Percentiles rank a stretch among this genome's conserved stretches.
Conservation (phyloP, 2,329 filamentous ascomycete species). For the Diplocarpon rosae region DNA sequence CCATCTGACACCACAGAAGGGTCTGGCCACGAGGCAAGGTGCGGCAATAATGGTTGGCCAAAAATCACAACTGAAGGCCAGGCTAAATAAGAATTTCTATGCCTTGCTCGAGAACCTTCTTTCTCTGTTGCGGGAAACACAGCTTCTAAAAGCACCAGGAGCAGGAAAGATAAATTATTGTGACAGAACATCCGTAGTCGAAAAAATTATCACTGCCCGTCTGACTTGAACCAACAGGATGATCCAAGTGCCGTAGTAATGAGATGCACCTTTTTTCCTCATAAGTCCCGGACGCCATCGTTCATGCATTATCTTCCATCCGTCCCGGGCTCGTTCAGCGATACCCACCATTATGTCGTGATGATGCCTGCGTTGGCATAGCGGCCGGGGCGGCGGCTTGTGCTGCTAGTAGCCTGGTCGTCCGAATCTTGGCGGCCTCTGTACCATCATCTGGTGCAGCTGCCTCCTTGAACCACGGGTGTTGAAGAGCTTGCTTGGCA, state of each 20-base stretch:
- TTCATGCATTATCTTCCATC: conserved; percentile 20
- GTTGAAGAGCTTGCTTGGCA: conserved; percentile 53
- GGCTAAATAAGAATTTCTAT: conserved; percentile 2
- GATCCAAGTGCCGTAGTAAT: conserved; percentile 18
- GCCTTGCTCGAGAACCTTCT: background rate
- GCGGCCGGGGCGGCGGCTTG: conserved; percentile 12
- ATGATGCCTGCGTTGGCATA: conserved; percentile 6
- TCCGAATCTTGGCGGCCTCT: conserved; percentile 53
- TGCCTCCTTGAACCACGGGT: conserved; percentile 57
- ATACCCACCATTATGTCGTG: conserved; percentile 20
- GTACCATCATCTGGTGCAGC: conserved; percentile 55
- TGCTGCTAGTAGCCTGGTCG: conserved; percentile 20
- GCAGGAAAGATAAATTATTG: conserved; percentile 3
- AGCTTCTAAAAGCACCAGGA: conserved; percentile 9
- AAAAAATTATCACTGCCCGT: conserved; percentile 20
- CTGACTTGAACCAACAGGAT: conserved; percentile 13
- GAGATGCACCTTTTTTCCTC: conserved; percentile 13
- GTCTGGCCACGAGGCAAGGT: background rate
- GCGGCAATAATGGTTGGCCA: background rate
- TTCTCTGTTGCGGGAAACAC: conserved; percentile 1
- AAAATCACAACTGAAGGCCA: background rate
- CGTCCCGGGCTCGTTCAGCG: conserved; percentile 9
- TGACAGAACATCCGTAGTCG: conserved; percentile 12
- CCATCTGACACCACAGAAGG: background rate
- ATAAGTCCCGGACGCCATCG: conserved; percentile 21